Percentiles rank a stretch among this genome's conserved stretches.
Conservation (phyloP, 176 grass and related monocot species). For the Musa itinerans region DNA sequence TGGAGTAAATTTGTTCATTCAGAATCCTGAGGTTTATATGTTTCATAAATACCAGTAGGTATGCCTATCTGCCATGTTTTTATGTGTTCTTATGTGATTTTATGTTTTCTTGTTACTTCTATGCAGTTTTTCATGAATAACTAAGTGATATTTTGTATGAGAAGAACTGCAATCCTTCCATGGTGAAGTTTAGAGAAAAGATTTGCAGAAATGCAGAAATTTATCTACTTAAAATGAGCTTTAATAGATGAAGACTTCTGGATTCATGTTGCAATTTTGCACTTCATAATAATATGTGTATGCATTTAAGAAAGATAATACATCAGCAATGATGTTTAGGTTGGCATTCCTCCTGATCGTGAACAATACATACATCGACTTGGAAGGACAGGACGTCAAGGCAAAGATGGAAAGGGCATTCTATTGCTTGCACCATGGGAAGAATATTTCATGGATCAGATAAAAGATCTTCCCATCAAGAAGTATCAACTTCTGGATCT, state of each 20-base stretch:
- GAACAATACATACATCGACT: conserved; percentile 92
- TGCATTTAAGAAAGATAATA: conserved; percentile 16
- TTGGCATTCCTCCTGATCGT: conserved; percentile 78
- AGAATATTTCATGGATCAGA: conserved; percentile 82
- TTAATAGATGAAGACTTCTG: background rate
- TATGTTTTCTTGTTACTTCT: too few relatives aligned
- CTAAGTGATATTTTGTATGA: background rate
- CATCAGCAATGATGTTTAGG: conserved; percentile 24
- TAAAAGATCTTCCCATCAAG: conserved; percentile 66
- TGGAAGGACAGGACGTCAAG: conserved; percentile 76
- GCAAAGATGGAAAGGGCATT: conserved; percentile 77
- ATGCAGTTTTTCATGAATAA: too few relatives aligned
- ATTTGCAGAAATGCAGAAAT: background rate
- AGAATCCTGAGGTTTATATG: too few relatives aligned
- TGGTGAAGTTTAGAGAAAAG: background rate
- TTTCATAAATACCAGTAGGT: too few relatives aligned
- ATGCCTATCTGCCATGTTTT: too few relatives aligned
- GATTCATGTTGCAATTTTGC: background rate
- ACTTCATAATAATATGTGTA: background rate
- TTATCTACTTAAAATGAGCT: background rate
- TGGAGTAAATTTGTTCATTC: too few relatives aligned
- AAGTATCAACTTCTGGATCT: conserved; percentile 44
- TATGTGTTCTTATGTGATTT: too few relatives aligned
- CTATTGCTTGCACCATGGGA: conserved; percentile 79
- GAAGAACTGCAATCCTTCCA: background rate